phyloP scores from a whole-genome alignment of 768 basidiomycete species.

The Phanerochaete carnosa region DNA sequence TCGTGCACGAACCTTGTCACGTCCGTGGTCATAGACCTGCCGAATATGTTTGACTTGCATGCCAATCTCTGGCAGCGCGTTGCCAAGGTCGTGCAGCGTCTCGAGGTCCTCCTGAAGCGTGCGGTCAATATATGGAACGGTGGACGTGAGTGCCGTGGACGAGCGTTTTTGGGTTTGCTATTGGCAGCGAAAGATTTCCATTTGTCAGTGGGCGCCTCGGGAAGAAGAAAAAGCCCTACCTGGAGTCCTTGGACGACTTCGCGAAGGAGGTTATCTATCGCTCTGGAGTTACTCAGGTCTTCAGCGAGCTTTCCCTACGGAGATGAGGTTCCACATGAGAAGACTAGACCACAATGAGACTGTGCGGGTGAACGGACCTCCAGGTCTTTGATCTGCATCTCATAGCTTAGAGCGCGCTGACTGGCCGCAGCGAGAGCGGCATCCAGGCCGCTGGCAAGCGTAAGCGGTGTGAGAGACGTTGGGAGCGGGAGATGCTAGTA shows the following conservation, averaged over 20 bases:
- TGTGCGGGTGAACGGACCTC: slow-evolving; percentile 13
- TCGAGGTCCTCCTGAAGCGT: slow-evolving; percentile 61
- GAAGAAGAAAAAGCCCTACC: slow-evolving; percentile 35
- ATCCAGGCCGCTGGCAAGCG: slow-evolving; percentile 8
- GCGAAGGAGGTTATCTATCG: slow-evolving; percentile 66
- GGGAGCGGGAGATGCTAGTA: background rate
- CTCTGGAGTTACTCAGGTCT: slow-evolving; percentile 70
- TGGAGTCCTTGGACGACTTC: slow-evolving; percentile 61
- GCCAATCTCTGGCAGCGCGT: slow-evolving; percentile 59
- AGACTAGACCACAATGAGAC: background rate
- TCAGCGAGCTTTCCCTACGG: slow-evolving; percentile 61
- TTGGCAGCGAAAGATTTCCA: background rate
- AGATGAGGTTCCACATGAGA: background rate
- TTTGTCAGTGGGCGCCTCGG: background rate
- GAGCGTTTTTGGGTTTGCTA: slow-evolving; percentile 61
- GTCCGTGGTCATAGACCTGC: slow-evolving; percentile 68
- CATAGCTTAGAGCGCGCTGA: slow-evolving; percentile 15
- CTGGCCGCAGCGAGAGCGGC: slow-evolving; percentile 13
- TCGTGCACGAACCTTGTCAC: slow-evolving; percentile 48
- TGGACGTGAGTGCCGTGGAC: slow-evolving; percentile 50
- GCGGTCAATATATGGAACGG: slow-evolving; percentile 59
- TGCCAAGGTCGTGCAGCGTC: slow-evolving; percentile 54
- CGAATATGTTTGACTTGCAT: slow-evolving; percentile 60
- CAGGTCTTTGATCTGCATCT: slow-evolving; percentile 19
- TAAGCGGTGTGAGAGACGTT: background rate